Base-by-base conservation (phyloP, 495 filamentous ascomycete genomes). In the Penicillium malachiteum region DNA sequence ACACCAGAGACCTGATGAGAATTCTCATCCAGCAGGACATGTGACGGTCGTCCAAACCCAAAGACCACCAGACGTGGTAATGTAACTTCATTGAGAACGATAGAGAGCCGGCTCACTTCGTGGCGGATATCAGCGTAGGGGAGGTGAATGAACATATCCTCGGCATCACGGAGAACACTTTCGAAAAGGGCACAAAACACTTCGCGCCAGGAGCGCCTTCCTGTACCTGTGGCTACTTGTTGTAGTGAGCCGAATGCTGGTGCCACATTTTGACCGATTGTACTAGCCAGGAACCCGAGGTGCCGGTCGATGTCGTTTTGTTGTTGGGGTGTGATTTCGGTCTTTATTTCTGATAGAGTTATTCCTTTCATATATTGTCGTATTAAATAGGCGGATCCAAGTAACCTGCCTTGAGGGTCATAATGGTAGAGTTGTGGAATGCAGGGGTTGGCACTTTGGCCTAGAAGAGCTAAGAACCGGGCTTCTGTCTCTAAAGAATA, bases 71-170 rank as follows among this genome's bases (percentile, higher is more conserved):
- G 71, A 16, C 77, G 73, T 26, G 87, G 79, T 32, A 79, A 56
- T 0, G 67, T 77, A 5, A 89, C 76, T 50, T 81, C 72, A 17
- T 87, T 83, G 0, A 90, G 75, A 0, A 65, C 69, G 35, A 69
- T 63, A 8, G 74, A 76, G 46, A 81, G 70, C 33, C 74, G 67
- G 55, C 55, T 59, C 8, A 83, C 59, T 37, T 83, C 75, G 26
- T 78, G 71, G 35, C 87, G 78, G 44, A 91, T 81, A 50, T 78
- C 69, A 13, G 78, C 75, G 62, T 90, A 91, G 1, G 87, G 86
- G 12, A 91, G 65, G 47, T 80, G 75, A 48, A 91, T 78, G 33
- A 85, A 76, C 69, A 84, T 83, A 52, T 90, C 88, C 60, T 91
- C 88, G 12, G 79, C 84, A 60, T 91, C 88, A 16, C 84, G 82